A percentile compares a stretch with the other conserved stretches of the same genome.
phyloP scores from a whole-genome alignment of 129 eudicot species.

The Apium graveolens region DNA sequence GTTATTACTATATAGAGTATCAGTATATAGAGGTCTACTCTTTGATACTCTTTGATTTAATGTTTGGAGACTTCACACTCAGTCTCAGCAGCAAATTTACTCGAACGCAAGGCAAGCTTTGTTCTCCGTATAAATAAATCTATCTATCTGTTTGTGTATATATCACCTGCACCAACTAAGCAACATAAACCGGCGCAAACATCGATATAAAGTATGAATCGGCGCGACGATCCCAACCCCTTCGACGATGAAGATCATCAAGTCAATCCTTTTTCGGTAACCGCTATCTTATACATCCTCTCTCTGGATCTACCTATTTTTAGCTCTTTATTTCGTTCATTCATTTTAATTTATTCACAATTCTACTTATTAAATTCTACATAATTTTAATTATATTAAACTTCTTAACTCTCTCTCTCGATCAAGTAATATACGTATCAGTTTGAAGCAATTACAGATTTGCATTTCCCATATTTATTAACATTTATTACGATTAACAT shows the following conservation, averaged over 20 bases:
- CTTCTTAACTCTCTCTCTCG: background rate
- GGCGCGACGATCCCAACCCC: constrained; percentile 66
- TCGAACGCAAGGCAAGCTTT: background rate
- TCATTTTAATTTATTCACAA: no score
- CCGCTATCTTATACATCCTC: background rate
- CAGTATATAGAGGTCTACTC: no score
- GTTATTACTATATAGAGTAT: no score
- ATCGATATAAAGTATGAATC: constrained; percentile 23
- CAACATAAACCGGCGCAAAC: background rate
- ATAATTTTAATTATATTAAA: background rate
- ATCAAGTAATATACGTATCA: background rate
- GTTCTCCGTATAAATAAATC: no score
- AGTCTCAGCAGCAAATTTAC: no score
- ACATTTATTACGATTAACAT: no score
- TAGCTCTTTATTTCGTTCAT: constrained; percentile 14
- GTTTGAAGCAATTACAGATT: background rate
- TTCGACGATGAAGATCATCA: constrained; percentile 53
- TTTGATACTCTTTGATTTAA: no score
- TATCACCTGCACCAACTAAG: background rate
- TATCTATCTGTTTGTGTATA: no score
- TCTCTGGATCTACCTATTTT: constrained; percentile 41
- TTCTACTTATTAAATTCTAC: background rate
- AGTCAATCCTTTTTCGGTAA: constrained; percentile 97
- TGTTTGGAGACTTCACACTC: no score
- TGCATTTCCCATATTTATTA: background rate